Conservation (phyloP, 2,329 filamentous ascomycete species). For the Lasiodiplodia gonubiensis region DNA sequence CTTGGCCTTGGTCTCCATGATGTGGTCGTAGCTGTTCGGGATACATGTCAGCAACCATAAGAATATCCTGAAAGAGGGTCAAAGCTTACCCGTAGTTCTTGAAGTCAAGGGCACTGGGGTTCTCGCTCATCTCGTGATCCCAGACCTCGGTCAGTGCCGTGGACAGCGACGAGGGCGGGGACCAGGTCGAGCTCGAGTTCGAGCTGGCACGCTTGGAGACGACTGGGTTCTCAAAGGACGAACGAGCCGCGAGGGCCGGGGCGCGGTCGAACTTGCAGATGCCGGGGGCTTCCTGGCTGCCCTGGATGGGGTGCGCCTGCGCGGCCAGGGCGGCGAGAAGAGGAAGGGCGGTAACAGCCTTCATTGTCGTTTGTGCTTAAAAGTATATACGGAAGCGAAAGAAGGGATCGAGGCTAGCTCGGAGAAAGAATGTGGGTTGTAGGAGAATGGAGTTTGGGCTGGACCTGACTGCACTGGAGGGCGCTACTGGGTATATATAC, state of each 20-base stretch:
- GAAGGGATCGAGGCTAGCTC: constrained; percentile 18
- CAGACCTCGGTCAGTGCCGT: constrained; percentile 35
- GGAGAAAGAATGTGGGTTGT: neutral
- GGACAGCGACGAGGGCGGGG: constrained; percentile 36
- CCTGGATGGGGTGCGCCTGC: constrained; percentile 34
- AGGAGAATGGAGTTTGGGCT: neutral
- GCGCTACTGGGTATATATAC: neutral
- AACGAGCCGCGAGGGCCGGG: neutral
- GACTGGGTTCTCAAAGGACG: neutral
- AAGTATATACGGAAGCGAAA: constrained; percentile 2
- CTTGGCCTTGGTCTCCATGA: constrained; percentile 41
- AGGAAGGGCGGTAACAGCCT: neutral
- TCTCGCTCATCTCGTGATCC: constrained; percentile 34
- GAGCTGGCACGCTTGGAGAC: constrained; percentile 31
- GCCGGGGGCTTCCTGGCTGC: constrained; percentile 30
- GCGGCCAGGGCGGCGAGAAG: constrained; percentile 23
- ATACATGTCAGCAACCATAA: neutral
- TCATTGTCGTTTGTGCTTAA: neutral
- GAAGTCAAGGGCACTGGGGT: constrained; percentile 38
- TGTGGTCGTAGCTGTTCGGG: constrained; percentile 36
- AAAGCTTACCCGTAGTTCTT: constrained; percentile 36
- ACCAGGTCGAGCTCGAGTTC: constrained; percentile 31
- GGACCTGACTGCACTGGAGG: constrained; percentile 4
- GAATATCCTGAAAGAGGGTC: neutral
- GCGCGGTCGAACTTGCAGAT: constrained; percentile 4